Evolutionary conservation across 2,329 filamentous ascomycete species (phyloP), one percentile per base, ranked within the genome.

Genomic region (Colletotrichum euphorbiae): DNA sequence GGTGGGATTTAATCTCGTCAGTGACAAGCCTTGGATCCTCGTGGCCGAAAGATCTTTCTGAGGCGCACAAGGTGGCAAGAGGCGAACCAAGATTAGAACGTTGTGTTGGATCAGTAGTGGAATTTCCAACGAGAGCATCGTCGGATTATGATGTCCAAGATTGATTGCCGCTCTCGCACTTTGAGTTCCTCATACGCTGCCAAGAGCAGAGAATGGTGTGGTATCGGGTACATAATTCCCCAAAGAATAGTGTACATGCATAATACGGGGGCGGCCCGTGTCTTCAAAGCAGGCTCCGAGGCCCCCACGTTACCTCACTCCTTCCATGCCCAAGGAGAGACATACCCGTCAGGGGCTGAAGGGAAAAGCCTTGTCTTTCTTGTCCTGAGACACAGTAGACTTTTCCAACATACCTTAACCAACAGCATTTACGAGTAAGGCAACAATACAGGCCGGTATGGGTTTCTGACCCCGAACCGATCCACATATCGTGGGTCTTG

Each of bases 21-120:
- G 17, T 7, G 28, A 15, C 24, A 51, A 31, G n/a, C 48, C 28
- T 24, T 13, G 17, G 0, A 31, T 51, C 6, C 28, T 33, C 2
- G 48, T 7, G 28, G 28, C 28, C 6, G 2, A 0, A 17, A 31
- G 9, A 33, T 0, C 1, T 51, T 17, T 24, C 9, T 0, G 28
- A 51, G 15, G 48, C n/a, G 11, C 9, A 51, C 28, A 11, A 11
- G 7, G 28, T n/a, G 15, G 31, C 28, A 31, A 6, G 15, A n/a
- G 48, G 48, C 48, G 12, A 24, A 7, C 31, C 15, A 31, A n/a
- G 28, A 51, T 31, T 4, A 24, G 28, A 51, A 9, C 9, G 48
- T n/a, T 8, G 17, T 33, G 5, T 33, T 31, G 28, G 24, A 51
- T 51, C 13, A 24, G 17, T 31, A 51, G 15, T 6, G 9, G 3